Conservation (phyloP, 169 alveolate genomes). For the Eimeria acervulina region DNA sequence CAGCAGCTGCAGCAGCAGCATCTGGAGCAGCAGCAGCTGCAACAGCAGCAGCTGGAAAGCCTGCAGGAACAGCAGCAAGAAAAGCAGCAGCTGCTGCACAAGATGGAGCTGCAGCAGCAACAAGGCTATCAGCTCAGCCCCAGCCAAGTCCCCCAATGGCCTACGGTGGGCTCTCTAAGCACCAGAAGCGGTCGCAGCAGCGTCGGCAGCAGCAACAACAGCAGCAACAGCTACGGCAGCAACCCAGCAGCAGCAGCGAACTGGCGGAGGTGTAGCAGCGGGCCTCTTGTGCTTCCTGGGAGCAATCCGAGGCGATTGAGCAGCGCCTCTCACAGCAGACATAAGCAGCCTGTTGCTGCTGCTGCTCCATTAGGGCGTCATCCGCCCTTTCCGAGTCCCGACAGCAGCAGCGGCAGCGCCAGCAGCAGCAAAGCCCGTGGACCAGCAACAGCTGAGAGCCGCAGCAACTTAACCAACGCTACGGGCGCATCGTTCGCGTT, state of each 20-base stretch:
- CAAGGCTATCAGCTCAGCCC: background rate
- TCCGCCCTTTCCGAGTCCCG: constrained; percentile 66
- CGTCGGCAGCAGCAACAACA: constrained; percentile 62
- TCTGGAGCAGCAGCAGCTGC: constrained; percentile 36
- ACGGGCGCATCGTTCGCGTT: constrained; percentile 67
- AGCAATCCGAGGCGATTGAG: constrained; percentile 67
- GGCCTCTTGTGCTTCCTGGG: constrained; percentile 53
- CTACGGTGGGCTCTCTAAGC: background rate
- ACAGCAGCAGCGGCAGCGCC: constrained; percentile 48
- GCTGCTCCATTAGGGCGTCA: constrained; percentile 13
- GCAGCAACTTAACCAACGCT: background rate
- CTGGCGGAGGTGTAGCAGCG: constrained; percentile 69
- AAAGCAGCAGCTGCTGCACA: constrained; percentile 34
- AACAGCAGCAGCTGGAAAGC: background rate
- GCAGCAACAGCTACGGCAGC: constrained; percentile 57
- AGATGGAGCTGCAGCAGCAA: constrained; percentile 15
- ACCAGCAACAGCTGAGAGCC: background rate
- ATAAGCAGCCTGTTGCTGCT: constrained; percentile 34
- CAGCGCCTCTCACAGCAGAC: constrained; percentile 1
- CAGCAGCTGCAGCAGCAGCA: constrained; percentile 18
- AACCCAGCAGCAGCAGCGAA: constrained; percentile 2
- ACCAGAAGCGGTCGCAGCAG: constrained; percentile 38
- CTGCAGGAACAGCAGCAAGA: constrained; percentile 7
- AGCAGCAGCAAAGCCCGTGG: constrained; percentile 18
- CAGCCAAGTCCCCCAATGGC: background rate